Evolutionary conservation across 2,329 filamentous ascomycete species (phyloP), one percentile per base, ranked within the genome.

Genomic region (Cytospora chrysosperma): DNA sequence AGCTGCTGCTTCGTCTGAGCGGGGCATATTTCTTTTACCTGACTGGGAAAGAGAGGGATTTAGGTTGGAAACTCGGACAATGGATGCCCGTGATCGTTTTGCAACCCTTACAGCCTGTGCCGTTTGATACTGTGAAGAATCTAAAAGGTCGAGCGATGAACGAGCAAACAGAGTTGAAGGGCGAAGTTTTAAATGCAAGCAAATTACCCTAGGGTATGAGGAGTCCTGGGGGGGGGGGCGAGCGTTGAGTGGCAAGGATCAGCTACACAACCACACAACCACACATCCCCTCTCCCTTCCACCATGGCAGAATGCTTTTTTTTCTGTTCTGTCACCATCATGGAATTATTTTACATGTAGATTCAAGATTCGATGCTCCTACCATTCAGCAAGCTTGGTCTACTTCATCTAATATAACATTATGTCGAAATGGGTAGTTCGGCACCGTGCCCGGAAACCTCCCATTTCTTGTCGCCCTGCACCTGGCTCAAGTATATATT

Each of bases 1-100:
- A 24, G 88, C 83, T 67, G 82, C 81, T 15, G 89, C 89, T 76
- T 93, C 90, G 69, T 93, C 90, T 52, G 88, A 87, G 66, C 87
- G 87, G 21, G 88, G 74, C 89, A 92, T 92, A 15, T n/a, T 37
- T 1, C 1, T 13, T n/a, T 7, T 7, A n/a, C 32, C 32, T n/a
- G n/a, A n/a, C n/a, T n/a, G 9, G 17, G 12, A 5, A 9, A 17
- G 1, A 1, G 19, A 51, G 9, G 19, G n/a, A 2, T 4, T 8
- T 3, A 1, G 8, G 3, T 5, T 3, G n/a, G 28, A 56, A 2
- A 21, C 2, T 21, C 28, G 13, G 54, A 5, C 2, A 21, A 3
- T 9, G 12, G 28, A 4, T 5, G 9, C 4, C 4, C 28, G 28
- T 7, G 13, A 10, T n/a, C n/a, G 17, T 10, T 19, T 28, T 1